Evolutionary conservation across 495 filamentous ascomycete genomes (phyloP), one percentile per base, ranked within the genome.

Genomic region (Mytilinidion resinicola): DNA sequence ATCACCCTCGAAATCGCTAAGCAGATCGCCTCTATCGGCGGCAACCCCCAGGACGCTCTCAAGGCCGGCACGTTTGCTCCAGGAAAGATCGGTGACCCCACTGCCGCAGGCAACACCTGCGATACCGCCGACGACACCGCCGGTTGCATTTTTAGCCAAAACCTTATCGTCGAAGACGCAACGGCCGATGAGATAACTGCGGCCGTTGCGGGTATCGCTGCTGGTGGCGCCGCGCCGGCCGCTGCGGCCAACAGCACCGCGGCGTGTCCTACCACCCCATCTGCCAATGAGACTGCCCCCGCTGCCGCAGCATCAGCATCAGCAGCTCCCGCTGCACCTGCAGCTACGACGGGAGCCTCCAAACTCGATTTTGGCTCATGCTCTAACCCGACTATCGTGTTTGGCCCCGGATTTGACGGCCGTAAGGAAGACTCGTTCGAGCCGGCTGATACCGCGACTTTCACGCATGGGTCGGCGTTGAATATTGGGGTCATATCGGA

Each of bases 141-240:
- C 6, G 84, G 84, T 17, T 87, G 84, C 73, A 87, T 87, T 61
- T 78, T 83, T 71, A 75, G 79, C 20, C 71, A 80, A 64, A 78
- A 80, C 60, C 78, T 85, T 3, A 69, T 85, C 14, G 80, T 83
- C 21, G 73, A 80, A 12, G 82, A 82, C 53, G 81, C 78, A 15
- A 76, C 78, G n/a, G 74, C 73, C 41, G 70, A 52, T 17, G 80
- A 85, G 61, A 83, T 85, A 59, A 57, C 64, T 35, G 76, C 77
- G 30, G 82, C 81, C 20, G 78, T 80, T 41, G 76, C 65, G 33
- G 73, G 33, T 21, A 37, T 19, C 21, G 46, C 15, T 25, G 47
- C 43, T 48, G 56, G 66, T 50, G 63, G 58, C n/a, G 57, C 34
- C 61, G 67, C 55, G 15, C 66, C 55, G 21, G 57, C 50, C 34